Conservation (phyloP, 257 asterid species). For the Salvia miltiorrhiza region DNA sequence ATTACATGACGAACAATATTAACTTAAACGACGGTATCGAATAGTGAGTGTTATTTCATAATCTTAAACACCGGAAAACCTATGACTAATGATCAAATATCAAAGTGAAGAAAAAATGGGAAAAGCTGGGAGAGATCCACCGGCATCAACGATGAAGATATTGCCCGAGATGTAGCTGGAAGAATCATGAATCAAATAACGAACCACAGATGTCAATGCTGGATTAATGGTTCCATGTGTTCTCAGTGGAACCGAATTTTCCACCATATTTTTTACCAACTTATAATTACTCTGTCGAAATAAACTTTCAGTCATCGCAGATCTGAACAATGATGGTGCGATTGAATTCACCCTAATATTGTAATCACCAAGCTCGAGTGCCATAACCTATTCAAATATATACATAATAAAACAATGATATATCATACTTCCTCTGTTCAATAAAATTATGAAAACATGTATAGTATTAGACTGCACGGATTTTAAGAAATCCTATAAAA, state of each 20-base stretch:
- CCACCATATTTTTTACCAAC: slow-evolving; percentile 27
- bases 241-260: slow-evolving; percentile 19
- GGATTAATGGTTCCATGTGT: slow-evolving; percentile 28
- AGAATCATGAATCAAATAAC: slow-evolving; percentile 24
- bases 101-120: slow-evolving; percentile 32
- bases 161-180: slow-evolving; percentile 24
- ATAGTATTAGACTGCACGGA: too few relatives aligned
- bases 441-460: too few relatives aligned
- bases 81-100: not conserved
- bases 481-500: too few relatives aligned
- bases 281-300: not conserved
- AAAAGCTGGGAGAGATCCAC: not conserved
- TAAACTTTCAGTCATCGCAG: slow-evolving; percentile 35
- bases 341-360: slow-evolving; percentile 37
- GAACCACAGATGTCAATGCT: slow-evolving; percentile 19
- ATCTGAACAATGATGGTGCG: slow-evolving; percentile 35
- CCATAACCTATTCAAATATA: slow-evolving; percentile 4
- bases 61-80: too few relatives aligned
- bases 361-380: slow-evolving; percentile 36
- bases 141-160: slow-evolving; percentile 24
- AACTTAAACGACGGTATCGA: too few relatives aligned
- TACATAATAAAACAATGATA: too few relatives aligned
- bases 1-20: too few relatives aligned
- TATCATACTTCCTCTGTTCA: too few relatives aligned
- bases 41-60: too few relatives aligned